Percentiles rank a stretch among this genome's conserved stretches.
phyloP scores from a whole-genome alignment of 768 basidiomycete genomes.

The Daedaleopsis nitida region DNA sequence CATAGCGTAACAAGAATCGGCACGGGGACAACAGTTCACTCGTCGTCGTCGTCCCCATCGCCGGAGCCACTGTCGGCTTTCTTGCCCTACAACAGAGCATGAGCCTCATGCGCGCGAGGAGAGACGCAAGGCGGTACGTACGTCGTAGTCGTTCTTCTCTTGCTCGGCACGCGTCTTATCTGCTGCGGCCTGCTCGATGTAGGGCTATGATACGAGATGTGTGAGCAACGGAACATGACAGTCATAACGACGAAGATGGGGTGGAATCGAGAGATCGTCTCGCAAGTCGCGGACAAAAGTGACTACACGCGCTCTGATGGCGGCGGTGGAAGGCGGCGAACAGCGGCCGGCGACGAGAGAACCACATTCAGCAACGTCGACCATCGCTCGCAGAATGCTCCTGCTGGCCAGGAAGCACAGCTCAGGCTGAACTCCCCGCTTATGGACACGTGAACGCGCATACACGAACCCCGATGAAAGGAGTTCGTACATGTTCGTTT shows the following conservation, averaged over 20 bases:
- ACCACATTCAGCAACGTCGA: too few species aligned
- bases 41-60: constrained; percentile 51
- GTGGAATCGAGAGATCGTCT: too few species aligned
- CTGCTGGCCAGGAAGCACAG: neutral
- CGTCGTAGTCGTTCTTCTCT: constrained; percentile 60
- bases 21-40: constrained; percentile 15
- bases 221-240: constrained; percentile 9
- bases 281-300: too few species aligned
- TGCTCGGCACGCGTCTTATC: constrained; percentile 89
- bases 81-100: constrained; percentile 33
- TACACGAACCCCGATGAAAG: neutral
- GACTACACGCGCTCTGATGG: too few species aligned
- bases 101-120: neutral
- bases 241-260: neutral
- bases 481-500: neutral
- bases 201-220: constrained; percentile 57
- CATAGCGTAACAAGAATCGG: constrained; percentile 3
- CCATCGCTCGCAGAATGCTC: too few species aligned
- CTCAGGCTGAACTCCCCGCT: neutral
- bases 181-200: constrained; percentile 79
- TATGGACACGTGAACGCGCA: neutral
- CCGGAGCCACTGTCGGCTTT: constrained; percentile 40
- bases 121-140: constrained; percentile 28
- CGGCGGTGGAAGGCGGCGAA: too few species aligned
- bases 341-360: too few species aligned